phyloP scores from a whole-genome alignment of 139 green algal genomes.

The Chlamydomonas applanata region DNA sequence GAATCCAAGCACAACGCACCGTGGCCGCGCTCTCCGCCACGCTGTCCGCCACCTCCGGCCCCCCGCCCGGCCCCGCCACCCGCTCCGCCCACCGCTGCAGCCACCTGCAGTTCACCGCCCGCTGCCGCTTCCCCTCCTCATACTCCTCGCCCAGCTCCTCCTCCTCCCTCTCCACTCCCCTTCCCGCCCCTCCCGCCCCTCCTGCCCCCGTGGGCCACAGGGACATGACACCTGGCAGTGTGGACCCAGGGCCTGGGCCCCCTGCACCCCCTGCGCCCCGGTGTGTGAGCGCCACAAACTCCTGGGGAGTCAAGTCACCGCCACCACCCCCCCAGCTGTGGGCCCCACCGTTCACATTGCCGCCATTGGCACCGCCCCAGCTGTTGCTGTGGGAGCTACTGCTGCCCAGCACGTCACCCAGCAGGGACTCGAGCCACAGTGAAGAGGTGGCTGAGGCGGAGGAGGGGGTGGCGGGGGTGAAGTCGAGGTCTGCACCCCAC shows the following conservation, averaged over 20 bases:
- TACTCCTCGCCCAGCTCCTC: conserved; percentile 31
- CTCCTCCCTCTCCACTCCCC: background rate
- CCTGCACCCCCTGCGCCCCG: background rate
- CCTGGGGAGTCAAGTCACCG: background rate
- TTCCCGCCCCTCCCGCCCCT: background rate
- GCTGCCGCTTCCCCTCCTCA: conserved; percentile 33
- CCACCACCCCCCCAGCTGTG: no score
- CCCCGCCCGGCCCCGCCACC: conserved; percentile 3
- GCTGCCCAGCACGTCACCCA: background rate
- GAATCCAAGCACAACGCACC: background rate
- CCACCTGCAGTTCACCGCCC: conserved; percentile 40
- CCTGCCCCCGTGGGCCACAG: background rate
- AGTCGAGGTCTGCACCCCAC: conserved; percentile 6
- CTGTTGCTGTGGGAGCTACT: background rate
- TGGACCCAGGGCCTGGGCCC: no score
- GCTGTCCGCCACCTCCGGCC: background rate
- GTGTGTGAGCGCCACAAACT: background rate
- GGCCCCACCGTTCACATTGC: no score
- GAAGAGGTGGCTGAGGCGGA: background rate
- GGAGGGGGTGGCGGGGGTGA: background rate
- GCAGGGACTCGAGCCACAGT: background rate
- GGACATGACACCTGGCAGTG: background rate
- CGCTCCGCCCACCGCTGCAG: conserved; percentile 38
- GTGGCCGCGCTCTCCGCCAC: background rate
- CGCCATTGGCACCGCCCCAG: background rate